Base-by-base conservation (phyloP, 768 basidiomycete genomes). In the Boletus sp. region DNA sequence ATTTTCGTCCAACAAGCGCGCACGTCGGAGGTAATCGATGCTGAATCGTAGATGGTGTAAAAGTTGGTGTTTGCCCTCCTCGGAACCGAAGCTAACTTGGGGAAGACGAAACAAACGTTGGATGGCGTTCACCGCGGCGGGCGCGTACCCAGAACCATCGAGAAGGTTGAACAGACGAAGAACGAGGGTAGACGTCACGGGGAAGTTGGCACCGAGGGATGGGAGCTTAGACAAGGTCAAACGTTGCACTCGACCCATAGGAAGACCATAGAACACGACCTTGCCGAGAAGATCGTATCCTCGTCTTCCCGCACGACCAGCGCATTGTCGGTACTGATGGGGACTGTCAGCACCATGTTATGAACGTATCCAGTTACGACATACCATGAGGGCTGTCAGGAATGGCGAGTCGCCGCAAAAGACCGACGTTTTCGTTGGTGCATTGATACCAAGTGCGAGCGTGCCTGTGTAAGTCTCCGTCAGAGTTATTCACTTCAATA, bases 371-470 rank as follows among this genome's bases (percentile, higher is more conserved):
- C 18, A 18, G 20, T 40, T n/a, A 39, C 14, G 42, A 64, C 77
- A 2, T 64, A 82, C 83, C 79, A 80, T 83, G 8, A 87, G 77
- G 1, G 84, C 82, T 1, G 84, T 85, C 36, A 86, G 62, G 65
- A 56, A 84, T 1, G 82, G 81, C 0, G 85, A 86, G 67, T 86
- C 85, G 0, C 81, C 83, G 52, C 78, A 81, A 62, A 89, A 89
- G 7, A 85, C 77, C 2, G 82, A 76, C 0, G 88, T 85, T 62
- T 81, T 86, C 0, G 85, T 78, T 1, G 88, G 88, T 0, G 86
- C 87, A 63, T 90, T 90, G 63, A 90, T 90, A 55, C 88, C 89
- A 14, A 90, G 74, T 1, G 88, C 87, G 53, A 89, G 74, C 6
- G 87, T 89, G 1, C 83, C 84, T 84, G 50, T n/a, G 1, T 11